These are phyloP conservation scores for Strigomonas culicis DNA, from an alignment of 208 protist genomes.

Conservation along the genomic window DNA sequence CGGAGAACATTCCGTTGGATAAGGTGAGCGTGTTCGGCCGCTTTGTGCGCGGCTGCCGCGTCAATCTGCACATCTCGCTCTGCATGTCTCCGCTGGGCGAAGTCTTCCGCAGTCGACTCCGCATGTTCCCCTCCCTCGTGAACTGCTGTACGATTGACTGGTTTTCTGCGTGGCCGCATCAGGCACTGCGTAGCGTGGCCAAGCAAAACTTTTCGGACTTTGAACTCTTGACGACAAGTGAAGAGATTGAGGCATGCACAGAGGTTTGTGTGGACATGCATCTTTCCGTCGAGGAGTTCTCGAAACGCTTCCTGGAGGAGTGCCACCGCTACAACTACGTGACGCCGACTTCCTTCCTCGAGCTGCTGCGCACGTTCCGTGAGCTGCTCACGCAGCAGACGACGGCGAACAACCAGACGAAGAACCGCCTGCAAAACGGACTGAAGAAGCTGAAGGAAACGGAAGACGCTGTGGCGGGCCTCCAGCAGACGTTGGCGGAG, in stretches of 20 bases:
- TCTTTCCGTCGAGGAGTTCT: constrained; percentile 90
- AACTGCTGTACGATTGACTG: constrained; percentile 99
- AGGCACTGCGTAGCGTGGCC: constrained; percentile 95
- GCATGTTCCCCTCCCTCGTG: constrained; percentile 98
- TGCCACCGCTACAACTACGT: constrained; percentile 97
- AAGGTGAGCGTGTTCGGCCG: constrained; percentile 94
- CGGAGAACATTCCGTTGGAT: constrained; percentile 87
- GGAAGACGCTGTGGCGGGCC: constrained; percentile 88
- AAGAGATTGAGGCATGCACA: constrained; percentile 62
- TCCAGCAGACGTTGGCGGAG: constrained; percentile 93
- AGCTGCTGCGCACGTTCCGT: constrained; percentile 93
- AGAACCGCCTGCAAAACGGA: constrained; percentile 91
- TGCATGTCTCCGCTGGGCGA: constrained; percentile 97
- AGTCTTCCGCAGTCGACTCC: constrained; percentile 93
- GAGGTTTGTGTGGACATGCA: constrained; percentile 95
- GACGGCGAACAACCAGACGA: constrained; percentile 69
- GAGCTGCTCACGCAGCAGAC: constrained; percentile 81
- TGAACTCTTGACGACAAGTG: constrained; percentile 23
- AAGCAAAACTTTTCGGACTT: constrained; percentile 70
- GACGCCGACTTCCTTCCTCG: constrained; percentile 98
- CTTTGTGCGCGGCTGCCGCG: constrained; percentile 92
- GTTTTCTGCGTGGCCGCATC: constrained; percentile 96
- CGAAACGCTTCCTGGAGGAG: constrained; percentile 87
- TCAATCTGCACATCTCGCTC: constrained; percentile 96
- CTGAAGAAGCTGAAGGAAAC: constrained; percentile 94